Evolutionary conservation across 441 rosid genomes (phyloP), one percentile per base, ranked within the genome.

Genomic region (Omphalea diandra): DNA sequence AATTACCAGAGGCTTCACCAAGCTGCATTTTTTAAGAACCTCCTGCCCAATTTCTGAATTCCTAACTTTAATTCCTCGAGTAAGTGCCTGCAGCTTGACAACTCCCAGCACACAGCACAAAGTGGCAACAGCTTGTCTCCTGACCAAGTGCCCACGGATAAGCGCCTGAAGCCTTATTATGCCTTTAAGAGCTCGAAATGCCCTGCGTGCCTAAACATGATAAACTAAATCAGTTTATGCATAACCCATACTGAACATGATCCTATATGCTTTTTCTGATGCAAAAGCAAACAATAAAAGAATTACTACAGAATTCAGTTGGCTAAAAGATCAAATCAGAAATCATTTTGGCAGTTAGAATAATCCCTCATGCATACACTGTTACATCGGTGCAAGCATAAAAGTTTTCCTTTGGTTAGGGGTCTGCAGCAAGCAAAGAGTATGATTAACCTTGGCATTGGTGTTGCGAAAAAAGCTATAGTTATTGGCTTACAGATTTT

Each of bases 141-240:
- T 85, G 69, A 93, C 97, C 81, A 96, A 75, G 82, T 90, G 94
- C 50, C 99, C 97, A 31, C 98, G 93, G 40, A 90, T 88, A 60
- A 94, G 91, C 72, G 99, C 98, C 84, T 96, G 99, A 78, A 96
- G 85, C 85, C 87, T 90, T 44, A 93, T 78, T 58, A 90, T 88
- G 72, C 87, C 93, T 86, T 87, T 91, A 54, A 79, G 90, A 82
- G 83, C 93, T 69, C 81, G 66, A 75, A 90, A 82, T 72, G 88
- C 94, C 68, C 82, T 83, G 15, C 85, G 84, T 63, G 88, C 97
- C 98, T 96, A 71, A 65, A 71, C 69, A 77, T 29, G 68, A 74
- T 40, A 26, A 82, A 60, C 35, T 68, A 75, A 38, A 52, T 81
- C 70, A 87, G 82, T 61, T 44, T 29, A 75, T 67, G 52, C 6